These are phyloP conservation scores for Kluyveromyces aestuarii DNA, from an alignment of 805 yeast genomes.

Conservation along the genomic window DNA sequence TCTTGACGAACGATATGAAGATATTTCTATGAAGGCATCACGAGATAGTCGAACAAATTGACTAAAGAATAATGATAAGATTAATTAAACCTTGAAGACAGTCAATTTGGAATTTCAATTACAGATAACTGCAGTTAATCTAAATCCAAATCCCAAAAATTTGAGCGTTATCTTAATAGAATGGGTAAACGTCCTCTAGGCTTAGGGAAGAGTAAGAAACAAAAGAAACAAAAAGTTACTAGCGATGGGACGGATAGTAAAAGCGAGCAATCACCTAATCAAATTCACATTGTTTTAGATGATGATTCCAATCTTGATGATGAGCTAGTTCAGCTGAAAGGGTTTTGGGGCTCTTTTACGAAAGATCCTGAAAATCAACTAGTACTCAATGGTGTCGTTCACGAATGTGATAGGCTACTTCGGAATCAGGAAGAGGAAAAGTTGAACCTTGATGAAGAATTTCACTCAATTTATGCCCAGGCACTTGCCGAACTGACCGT, in stretches of 20 bases:
- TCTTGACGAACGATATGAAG: too few species aligned
- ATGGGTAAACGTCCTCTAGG: constrained; percentile 65
- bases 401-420: constrained; percentile 79
- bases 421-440: constrained; percentile 29
- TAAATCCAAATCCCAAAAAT: not conserved
- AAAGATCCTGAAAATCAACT: constrained; percentile 54
- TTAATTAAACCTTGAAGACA: too few species aligned
- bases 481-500: constrained; percentile 58
- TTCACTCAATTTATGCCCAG: constrained; percentile 66
- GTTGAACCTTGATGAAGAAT: constrained; percentile 36
- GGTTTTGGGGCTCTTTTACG: constrained; percentile 52
- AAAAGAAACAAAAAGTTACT: constrained; percentile 24
- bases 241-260: constrained; percentile 9
- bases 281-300: constrained; percentile 57
- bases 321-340: constrained; percentile 67
- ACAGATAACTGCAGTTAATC: too few species aligned
- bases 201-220: constrained; percentile 44
- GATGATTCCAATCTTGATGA: constrained; percentile 68
- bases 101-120: too few species aligned
- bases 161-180: not conserved
- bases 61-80: too few species aligned
- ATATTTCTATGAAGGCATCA: too few species aligned
- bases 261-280: constrained; percentile 26
- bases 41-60: too few species aligned
- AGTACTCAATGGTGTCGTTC: constrained; percentile 75